Evolutionary conservation across 352 stramenopile species (phyloP), one percentile per base, ranked within the genome.

Genomic region (Hyaloperonospora brassicae): DNA sequence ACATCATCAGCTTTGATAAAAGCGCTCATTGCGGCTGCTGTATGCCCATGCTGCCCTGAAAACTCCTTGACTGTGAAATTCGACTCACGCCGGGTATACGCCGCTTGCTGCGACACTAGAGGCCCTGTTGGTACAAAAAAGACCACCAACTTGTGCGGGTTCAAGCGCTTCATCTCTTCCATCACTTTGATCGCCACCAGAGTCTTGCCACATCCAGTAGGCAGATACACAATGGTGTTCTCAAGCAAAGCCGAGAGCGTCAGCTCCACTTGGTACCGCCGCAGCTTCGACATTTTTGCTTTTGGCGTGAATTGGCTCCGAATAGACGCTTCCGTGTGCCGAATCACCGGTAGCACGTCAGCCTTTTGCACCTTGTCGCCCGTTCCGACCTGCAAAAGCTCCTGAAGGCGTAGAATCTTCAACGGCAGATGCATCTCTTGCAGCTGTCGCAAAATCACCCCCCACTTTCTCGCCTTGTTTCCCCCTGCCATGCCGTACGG

Each of bases 221-320:
- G 81, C 1, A 92, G 47, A 48, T 89, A 92, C 35, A 87, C 70
- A 43, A 92, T 84, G 2, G 79, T 87, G 61, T 89, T 92, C 48
- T 89, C 77, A 9, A 87, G 62, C 48, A 89, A 55, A 7, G 79
- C 75, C 25, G 73, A 87, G 1, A 92, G 31, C 25, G 71, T 71
- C 2, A 89, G 53, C 52, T 92, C 81, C 31, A 84, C 59, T 57
- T 92, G 81, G 36, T 92, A 92, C 10, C 60, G 42, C 35, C 79
- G 66, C 44, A 92, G 50, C 5, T 50, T 52, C 0, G 75, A 86
- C 52, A 88, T 70, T 13, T 79, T 76, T 0, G 69, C 60, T 14
- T 24, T 55, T 5, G 64, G 55, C 12, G 14, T 59, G 22, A 79
- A 78, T 25, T 68, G 42, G 10, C 13, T 49, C 21, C 67, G 61